Conservation (phyloP, 371 early-diverging fungal species). For the Lichtheimia ornata region DNA sequence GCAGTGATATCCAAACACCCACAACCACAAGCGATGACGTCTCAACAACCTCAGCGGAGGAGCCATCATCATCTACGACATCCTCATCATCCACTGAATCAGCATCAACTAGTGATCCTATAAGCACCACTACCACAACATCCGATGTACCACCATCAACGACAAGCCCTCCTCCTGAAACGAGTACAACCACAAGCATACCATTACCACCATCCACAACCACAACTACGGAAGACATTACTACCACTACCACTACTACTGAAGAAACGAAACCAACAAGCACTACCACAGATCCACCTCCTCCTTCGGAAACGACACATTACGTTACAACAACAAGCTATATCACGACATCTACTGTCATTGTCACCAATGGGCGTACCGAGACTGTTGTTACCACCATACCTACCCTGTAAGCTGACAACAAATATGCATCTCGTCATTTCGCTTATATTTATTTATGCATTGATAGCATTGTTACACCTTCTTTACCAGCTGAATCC, state of each 20-base stretch:
- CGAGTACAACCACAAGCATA: background rate
- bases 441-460: background rate
- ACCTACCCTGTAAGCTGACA: constrained; percentile 1
- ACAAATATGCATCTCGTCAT: background rate
- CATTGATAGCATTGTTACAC: constrained; percentile 2
- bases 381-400: background rate
- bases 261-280: background rate
- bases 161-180: background rate
- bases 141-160: constrained; percentile 1
- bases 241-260: constrained; percentile 3
- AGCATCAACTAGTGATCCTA: background rate
- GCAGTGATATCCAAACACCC: background rate
- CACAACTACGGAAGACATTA: background rate
- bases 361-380: constrained; percentile 2
- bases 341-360: constrained; percentile 4
- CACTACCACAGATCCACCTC: background rate
- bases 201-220: constrained; percentile 7
- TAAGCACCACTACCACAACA: background rate
- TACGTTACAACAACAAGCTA: background rate
- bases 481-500: constrained; percentile 4
- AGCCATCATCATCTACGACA: background rate
- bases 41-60: background rate
- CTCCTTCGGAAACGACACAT: background rate
- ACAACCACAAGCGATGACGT: background rate
- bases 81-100: background rate